Base-by-base conservation (phyloP, 805 yeast genomes). In the Saccharomycopsis amapae region DNA sequence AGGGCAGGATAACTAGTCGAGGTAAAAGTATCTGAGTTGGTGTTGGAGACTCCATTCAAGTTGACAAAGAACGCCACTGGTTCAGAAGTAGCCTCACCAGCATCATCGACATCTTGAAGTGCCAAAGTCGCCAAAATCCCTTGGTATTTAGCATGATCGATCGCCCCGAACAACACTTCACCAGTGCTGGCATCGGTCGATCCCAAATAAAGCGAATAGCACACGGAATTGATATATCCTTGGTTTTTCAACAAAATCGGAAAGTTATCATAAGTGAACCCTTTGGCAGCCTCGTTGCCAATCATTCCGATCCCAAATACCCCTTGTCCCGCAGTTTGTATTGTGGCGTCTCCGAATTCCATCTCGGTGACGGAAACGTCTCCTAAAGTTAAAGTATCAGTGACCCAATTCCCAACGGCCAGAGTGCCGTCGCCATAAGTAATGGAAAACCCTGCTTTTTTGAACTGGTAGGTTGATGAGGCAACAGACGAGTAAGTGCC, bases 141-240 rank as follows among this genome's bases (percentile, higher is more conserved):
- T 1, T 58, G 28, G 56, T 69, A 76, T 57, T 71, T 73, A 45
- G 70, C 62, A 38, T 66, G 68, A 53, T 77, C 81, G 26, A 76
- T 67, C 26, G 75, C 82, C 15, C 82, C 81, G 61, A 77, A 77
- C 43, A 76, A 59, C 31, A 76, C 59, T 13, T 66, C 53, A 1
- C 72, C 73, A 10, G 49, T 13, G 15, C 42, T 31, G 17, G 53
- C 50, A 3, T 45, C 44, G 2, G 53, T 42, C 15, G 62, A 59
- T 49, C 68, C 63, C 53, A 73, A 62, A 60, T 66, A 74, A 46
- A 75, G 61, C 23, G 78, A 73, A 58, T 71, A 75, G 7, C 73
- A 66, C n/a, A 53, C 56, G 37, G 60, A 58, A 31, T 58, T 52
- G 50, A 72, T 74, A 36, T 60, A 38, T 15, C 78, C 78, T 33